Conservation (phyloP, 257 asterid species). For the Solanum rostratum region DNA sequence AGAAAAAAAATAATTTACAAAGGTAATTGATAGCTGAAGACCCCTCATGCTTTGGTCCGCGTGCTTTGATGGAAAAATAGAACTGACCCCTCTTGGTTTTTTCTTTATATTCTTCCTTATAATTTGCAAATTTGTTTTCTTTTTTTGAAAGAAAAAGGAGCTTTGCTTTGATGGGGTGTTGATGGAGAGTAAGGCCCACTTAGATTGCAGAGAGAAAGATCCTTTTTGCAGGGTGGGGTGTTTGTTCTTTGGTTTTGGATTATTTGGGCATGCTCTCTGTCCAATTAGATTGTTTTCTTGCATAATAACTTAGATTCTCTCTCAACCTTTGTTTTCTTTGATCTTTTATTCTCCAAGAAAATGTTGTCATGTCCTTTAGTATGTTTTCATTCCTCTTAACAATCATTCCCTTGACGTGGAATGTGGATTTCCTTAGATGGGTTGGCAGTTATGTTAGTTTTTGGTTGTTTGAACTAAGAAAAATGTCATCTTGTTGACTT, state of each 20-base stretch:
- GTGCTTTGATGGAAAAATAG: conserved; percentile 62
- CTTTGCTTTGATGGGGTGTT: conserved; percentile 32
- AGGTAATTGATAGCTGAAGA: conserved; percentile 23
- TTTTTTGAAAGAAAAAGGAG: background rate
- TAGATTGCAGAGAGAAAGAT: conserved; percentile 28
- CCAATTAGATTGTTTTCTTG: conserved; percentile 39
- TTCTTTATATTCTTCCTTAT: background rate
- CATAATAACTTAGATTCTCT: conserved; percentile 49
- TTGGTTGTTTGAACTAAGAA: background rate
- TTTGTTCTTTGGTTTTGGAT: conserved; percentile 63
- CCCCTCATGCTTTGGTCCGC: conserved; percentile 80
- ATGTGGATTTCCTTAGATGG: background rate
- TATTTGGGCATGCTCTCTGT: conserved; percentile 30
- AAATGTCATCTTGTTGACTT: conserved; percentile 7
- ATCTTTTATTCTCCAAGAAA: conserved; percentile 8
- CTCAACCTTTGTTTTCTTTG: background rate
- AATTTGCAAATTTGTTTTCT: conserved; percentile 1
- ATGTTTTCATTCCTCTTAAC: conserved; percentile 1
- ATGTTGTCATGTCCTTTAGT: background rate
- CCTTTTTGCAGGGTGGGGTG: conserved; percentile 56
- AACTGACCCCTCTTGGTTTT: conserved; percentile 33
- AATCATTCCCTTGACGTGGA: background rate
- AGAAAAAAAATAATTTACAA: conserved; percentile 4
- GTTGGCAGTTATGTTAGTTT: background rate
- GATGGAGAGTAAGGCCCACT: conserved; percentile 60